Evolutionary conservation across 139 green algal species (phyloP).

Genomic region (Tetradesmus obliquus): DNA sequence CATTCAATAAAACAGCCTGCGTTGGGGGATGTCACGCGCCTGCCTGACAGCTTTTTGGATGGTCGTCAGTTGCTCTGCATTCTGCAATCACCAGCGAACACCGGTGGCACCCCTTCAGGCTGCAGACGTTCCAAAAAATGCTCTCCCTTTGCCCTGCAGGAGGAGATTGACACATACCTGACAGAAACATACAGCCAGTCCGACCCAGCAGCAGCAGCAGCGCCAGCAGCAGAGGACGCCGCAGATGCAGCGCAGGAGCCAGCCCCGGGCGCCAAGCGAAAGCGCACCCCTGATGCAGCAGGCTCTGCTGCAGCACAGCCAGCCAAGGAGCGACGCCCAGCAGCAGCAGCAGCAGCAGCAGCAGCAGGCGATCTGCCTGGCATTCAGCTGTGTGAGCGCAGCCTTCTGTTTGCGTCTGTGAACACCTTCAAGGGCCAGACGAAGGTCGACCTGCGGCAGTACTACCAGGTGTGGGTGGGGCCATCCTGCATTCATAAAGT

Average conservation of each 20-base stretch:
- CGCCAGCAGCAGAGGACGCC: neutral
- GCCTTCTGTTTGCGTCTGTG: constrained; percentile 24
- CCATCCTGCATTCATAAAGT: neutral
- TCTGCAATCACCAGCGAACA: no score
- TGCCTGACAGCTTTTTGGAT: no score
- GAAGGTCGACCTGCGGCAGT: constrained; percentile 65
- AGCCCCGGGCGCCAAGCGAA: neutral
- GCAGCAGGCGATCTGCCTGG: neutral
- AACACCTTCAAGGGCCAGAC: constrained; percentile 49
- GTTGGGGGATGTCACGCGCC: no score
- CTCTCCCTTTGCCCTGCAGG: neutral
- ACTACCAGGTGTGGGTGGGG: constrained; percentile 50
- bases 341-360: neutral
- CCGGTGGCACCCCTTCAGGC: no score
- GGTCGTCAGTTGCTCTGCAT: no score
- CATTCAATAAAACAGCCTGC: no score
- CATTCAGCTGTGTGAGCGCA: neutral
- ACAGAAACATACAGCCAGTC: neutral
- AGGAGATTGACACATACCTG: neutral
- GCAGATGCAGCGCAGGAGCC: neutral
- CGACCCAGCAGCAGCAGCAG: neutral
- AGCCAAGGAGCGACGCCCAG: neutral
- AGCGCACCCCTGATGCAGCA: neutral
- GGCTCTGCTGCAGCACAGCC: neutral
- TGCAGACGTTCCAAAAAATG: no score